These are phyloP conservation scores for Candida labiduridarum DNA, from an alignment of 1,139 yeast species.

Conservation along the genomic window DNA sequence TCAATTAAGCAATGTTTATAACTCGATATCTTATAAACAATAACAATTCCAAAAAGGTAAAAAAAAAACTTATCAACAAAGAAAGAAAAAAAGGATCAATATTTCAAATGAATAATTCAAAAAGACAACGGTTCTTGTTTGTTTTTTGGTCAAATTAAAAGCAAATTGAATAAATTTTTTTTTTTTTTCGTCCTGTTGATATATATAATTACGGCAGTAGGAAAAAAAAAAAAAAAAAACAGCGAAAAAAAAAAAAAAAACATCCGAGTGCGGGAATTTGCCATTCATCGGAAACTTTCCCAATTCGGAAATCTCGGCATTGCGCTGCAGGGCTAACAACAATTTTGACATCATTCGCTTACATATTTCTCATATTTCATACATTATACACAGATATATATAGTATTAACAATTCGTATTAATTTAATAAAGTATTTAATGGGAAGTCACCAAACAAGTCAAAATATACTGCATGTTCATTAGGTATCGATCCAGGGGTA, in stretches of 20 bases:
- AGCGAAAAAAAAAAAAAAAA: background rate
- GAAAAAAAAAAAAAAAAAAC: no score
- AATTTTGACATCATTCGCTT: no score
- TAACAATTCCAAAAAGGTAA: no score
- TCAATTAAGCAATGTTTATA: no score
- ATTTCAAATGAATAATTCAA: background rate
- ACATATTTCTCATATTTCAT: no score
- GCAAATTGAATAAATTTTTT: background rate
- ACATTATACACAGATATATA: background rate
- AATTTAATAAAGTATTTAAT: slow-evolving; percentile 18
- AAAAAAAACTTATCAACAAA: no score
- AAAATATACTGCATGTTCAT: slow-evolving; percentile 12
- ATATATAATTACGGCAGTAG: background rate
- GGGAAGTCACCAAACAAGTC: slow-evolving; percentile 31
- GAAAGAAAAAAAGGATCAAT: no score
- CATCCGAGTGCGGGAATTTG: no score
- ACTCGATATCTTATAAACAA: no score
- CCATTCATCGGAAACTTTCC: background rate
- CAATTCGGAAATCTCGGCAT: background rate
- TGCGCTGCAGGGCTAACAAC: no score
- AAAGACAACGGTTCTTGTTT: background rate
- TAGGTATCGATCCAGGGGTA: background rate
- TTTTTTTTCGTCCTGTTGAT: background rate
- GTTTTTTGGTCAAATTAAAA: background rate
- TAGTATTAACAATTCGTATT: background rate